phyloP scores from a whole-genome alignment of 2,329 filamentous ascomycete genomes.

The Sarocladiaceae sp. region DNA sequence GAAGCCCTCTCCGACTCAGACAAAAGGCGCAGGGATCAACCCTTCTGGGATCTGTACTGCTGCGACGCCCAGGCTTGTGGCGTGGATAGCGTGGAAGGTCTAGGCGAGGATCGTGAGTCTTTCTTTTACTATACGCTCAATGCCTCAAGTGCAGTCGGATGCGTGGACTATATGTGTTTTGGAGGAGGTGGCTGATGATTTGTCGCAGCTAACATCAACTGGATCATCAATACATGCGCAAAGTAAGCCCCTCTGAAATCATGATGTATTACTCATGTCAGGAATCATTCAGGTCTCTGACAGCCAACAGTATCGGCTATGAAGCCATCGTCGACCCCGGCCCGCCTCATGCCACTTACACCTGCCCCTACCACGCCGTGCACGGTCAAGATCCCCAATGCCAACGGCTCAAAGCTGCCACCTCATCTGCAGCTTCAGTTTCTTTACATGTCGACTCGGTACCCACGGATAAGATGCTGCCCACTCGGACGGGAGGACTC shows the following conservation, averaged over 20 bases:
- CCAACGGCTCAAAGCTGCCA: slow-evolving; percentile 2
- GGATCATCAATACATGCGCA: slow-evolving; percentile 44
- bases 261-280: too few species aligned
- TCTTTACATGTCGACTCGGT: too few species aligned
- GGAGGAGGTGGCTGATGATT: slow-evolving; percentile 4
- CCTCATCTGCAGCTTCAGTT: slow-evolving; percentile 8
- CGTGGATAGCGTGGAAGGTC: slow-evolving; percentile 27
- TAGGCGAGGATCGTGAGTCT: slow-evolving; percentile 37
- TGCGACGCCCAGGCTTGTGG: slow-evolving; percentile 46
- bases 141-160: too few species aligned
- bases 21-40: slow-evolving; percentile 15
- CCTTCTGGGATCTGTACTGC: slow-evolving; percentile 43
- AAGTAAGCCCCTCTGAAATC: slow-evolving; percentile 34
- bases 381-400: slow-evolving; percentile 13
- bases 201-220: slow-evolving; percentile 44
- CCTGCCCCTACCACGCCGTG: slow-evolving; percentile 15
- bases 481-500: slow-evolving; percentile 10
- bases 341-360: slow-evolving; percentile 18
- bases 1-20: slow-evolving; percentile 21
- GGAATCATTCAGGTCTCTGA: neutral
- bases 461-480: neutral
- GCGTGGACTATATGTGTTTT: too few species aligned
- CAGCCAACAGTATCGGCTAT: slow-evolving; percentile 17
- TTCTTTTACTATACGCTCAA: too few species aligned
- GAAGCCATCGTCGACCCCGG: slow-evolving; percentile 19